Percentiles rank a stretch among this genome's conserved stretches.
phyloP scores from a whole-genome alignment of 306 rosid species.

The Cajanus cajan region DNA sequence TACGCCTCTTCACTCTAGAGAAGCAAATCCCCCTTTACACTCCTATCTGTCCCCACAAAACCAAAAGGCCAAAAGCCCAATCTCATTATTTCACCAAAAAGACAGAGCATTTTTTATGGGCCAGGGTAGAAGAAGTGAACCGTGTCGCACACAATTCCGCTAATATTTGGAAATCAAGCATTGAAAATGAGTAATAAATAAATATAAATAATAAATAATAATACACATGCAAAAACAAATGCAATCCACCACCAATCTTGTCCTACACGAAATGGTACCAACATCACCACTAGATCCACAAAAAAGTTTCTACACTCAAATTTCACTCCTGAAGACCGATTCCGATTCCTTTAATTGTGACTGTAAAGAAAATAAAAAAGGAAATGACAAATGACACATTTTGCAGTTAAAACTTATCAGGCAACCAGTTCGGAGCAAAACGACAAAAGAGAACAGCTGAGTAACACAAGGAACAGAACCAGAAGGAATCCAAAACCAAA shows the following conservation, averaged over 20 bases:
- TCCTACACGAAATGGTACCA: background rate
- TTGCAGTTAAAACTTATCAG: background rate
- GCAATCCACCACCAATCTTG: background rate
- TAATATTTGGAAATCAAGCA: background rate
- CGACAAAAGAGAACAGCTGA: constrained; percentile 41
- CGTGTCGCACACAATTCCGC: background rate
- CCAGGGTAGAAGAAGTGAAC: background rate
- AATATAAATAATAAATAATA: too few species aligned
- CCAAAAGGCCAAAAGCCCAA: background rate
- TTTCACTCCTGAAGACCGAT: background rate
- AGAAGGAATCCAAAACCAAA: background rate
- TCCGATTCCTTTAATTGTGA: background rate
- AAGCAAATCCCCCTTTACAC: background rate
- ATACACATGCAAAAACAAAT: too few species aligned
- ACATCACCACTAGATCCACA: background rate
- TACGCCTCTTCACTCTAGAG: background rate
- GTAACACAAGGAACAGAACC: background rate
- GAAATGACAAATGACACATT: background rate
- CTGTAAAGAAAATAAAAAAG: background rate
- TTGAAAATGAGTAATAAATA: background rate
- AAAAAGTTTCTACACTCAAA: background rate
- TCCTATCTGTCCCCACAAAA: background rate
- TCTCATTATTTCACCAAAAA: constrained; percentile 6
- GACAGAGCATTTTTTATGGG: background rate
- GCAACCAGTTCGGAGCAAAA: constrained; percentile 20